phyloP scores from a whole-genome alignment of 1,284 basidiomycete species.

The Mycena citricolor region DNA sequence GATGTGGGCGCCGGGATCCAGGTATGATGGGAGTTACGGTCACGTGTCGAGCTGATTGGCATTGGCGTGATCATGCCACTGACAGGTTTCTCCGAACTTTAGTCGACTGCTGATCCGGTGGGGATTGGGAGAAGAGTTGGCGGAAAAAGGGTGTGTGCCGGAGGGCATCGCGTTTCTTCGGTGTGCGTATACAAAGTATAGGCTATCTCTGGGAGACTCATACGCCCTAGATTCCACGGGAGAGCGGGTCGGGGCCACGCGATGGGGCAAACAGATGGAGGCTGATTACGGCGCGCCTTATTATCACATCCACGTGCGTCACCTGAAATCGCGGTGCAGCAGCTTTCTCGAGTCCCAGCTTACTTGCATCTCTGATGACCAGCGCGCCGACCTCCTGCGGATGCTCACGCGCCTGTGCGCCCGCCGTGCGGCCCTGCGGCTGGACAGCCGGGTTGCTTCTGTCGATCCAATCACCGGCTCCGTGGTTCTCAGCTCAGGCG shows the following conservation, averaged over 20 bases:
- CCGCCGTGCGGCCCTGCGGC: conserved; percentile 41
- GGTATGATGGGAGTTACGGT: too few relatives aligned
- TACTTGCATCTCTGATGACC: not conserved
- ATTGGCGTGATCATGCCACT: not conserved
- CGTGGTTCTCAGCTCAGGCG: conserved; percentile 41
- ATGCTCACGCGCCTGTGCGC: conserved; percentile 43
- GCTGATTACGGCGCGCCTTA: conserved; percentile 48
- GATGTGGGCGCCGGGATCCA: conserved; percentile 51
- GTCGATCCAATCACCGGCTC: conserved; percentile 37
- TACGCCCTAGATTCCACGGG: conserved; percentile 38
- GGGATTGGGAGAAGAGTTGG: conserved; percentile 16
- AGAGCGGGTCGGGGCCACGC: conserved; percentile 45
- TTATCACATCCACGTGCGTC: conserved; percentile 49
- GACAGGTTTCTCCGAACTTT: conserved; percentile 16
- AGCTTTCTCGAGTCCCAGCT: not conserved
- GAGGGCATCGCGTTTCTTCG: conserved; percentile 43
- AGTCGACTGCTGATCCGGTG: conserved; percentile 10
- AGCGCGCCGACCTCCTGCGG: conserved; percentile 53
- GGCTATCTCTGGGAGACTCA: not conserved
- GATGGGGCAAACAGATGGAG: conserved; percentile 42
- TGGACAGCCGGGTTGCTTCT: conserved; percentile 39
- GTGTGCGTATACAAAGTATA: conserved; percentile 35
- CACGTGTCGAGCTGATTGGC: not conserved
- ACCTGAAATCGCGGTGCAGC: too few relatives aligned
- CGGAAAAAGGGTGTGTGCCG: conserved; percentile 40